Base-by-base conservation (phyloP, 164 flowering plant species). In the Echeveria elegans region DNA sequence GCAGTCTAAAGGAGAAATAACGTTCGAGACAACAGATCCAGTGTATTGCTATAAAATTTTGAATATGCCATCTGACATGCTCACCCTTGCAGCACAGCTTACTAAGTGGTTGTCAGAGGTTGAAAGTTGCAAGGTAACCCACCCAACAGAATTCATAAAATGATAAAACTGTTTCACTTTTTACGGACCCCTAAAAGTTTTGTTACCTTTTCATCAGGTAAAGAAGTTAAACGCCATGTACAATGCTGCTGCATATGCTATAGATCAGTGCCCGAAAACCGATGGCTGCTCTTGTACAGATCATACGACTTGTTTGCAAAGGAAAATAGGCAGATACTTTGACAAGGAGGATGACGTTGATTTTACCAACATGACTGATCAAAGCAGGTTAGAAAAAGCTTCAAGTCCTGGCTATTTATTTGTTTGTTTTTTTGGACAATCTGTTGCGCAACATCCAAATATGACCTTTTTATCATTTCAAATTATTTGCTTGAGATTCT, bases 91-190 rank as follows among this genome's bases (percentile, higher is more conserved):
- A 47, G 65, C 83, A 70, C 75, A 82, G 43, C 72, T 90, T 64
- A 85, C 91, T n/a, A 81, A 78, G 79, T 89, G 97, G 97, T 77
- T 92, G 67, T 78, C 83, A 18, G 89, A 89, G 72, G 84, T 92
- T 62, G 97, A 91, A 81, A 78, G 61, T 62, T 85, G 86, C 72
- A 90, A 90, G 97, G 99, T 89, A 50, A 76, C 62, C 68, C 36
- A n/a, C n/a, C 68, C 36, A 21, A 63, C 21, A 23, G 1, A 36
- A 19, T 63, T 37, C 66, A 10, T 26, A 63, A 63, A 36, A 36
- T 40, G 47, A 18, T 14, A 38, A 10, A n/a, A n/a, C 11, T 63
- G 12, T 26, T n/a, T 23, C 38, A 18, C 18, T 12, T 26, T 14
- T 5, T 29, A 28, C 6, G 9, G 4, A 60, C n/a, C 26, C 65